Evolutionary conservation across 139 green algal species (phyloP).

Genomic region (Chlamydomonas applanata): DNA sequence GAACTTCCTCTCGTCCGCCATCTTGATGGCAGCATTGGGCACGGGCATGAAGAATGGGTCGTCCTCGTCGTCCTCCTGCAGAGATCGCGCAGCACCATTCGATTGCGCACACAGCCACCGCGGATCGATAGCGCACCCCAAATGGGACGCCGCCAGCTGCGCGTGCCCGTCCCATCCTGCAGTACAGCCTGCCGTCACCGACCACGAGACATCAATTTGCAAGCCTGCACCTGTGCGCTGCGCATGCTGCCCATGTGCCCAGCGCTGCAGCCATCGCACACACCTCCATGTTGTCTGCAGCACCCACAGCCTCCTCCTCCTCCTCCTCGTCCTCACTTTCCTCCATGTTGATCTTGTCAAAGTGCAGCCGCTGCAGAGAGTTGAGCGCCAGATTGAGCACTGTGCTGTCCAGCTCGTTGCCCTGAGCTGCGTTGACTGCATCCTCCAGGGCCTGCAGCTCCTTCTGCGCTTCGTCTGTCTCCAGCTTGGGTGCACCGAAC

Average conservation of each 20-base stretch:
- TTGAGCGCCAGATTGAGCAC: conserved; percentile 23
- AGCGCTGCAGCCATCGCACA: not conserved
- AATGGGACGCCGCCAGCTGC: no score
- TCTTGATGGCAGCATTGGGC: conserved; percentile 31
- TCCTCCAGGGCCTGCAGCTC: not conserved
- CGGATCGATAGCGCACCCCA: no score
- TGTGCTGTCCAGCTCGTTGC: not conserved
- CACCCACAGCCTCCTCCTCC: not conserved
- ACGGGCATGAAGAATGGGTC: conserved; percentile 52
- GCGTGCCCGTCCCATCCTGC: no score
- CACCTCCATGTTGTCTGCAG: conserved; percentile 5
- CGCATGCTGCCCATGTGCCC: not conserved
- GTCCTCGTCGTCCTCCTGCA: conserved; percentile 27
- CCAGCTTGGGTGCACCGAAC: conserved; percentile 1
- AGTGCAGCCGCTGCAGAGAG: conserved; percentile 36
- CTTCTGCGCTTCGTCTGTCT: not conserved
- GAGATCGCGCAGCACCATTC: no score
- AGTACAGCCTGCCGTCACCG: no score
- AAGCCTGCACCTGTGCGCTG: not conserved
- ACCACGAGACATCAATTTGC: no score
- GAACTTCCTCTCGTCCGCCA: conserved; percentile 40
- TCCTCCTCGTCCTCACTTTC: conserved; percentile 9
- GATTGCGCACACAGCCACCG: no score
- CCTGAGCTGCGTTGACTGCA: not conserved
- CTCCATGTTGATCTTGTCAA: not conserved